Evolutionary conservation across 352 stramenopile genomes (phyloP).

Genomic region (Phytophthora constricta): DNA sequence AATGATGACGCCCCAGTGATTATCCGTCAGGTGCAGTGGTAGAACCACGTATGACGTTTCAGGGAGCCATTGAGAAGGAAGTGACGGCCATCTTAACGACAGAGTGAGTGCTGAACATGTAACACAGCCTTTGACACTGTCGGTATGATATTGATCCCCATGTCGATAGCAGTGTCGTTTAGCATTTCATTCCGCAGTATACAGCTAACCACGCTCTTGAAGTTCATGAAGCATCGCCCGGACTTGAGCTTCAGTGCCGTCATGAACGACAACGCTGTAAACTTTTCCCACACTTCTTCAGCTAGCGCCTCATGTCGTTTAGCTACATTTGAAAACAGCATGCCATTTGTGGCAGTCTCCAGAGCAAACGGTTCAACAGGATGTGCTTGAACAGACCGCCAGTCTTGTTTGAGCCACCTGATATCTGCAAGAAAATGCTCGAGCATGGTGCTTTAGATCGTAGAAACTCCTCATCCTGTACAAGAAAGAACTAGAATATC

Average conservation of each 20-base stretch:
- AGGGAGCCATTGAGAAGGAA: background rate
- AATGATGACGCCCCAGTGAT: background rate
- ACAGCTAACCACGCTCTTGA: background rate
- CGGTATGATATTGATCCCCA: background rate
- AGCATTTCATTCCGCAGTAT: background rate
- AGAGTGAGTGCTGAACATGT: background rate
- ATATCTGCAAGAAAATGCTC: background rate
- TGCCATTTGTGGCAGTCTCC: background rate
- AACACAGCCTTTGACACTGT: background rate
- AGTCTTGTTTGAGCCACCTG: no score
- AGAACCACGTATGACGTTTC: background rate
- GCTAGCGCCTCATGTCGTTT: background rate
- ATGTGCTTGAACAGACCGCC: background rate
- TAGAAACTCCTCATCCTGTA: no score
- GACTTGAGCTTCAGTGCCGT: background rate
- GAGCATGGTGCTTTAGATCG: no score
- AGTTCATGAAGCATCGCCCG: background rate
- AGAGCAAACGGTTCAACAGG: background rate
- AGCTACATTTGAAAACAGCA: background rate
- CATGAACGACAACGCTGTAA: background rate
- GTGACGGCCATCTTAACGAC: background rate
- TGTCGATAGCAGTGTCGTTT: background rate
- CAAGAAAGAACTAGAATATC: no score
- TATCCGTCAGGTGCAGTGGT: background rate
- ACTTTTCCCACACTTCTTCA: background rate